Base-by-base conservation (phyloP, 2,329 filamentous ascomycete species). In the Claviceps pusilla region DNA sequence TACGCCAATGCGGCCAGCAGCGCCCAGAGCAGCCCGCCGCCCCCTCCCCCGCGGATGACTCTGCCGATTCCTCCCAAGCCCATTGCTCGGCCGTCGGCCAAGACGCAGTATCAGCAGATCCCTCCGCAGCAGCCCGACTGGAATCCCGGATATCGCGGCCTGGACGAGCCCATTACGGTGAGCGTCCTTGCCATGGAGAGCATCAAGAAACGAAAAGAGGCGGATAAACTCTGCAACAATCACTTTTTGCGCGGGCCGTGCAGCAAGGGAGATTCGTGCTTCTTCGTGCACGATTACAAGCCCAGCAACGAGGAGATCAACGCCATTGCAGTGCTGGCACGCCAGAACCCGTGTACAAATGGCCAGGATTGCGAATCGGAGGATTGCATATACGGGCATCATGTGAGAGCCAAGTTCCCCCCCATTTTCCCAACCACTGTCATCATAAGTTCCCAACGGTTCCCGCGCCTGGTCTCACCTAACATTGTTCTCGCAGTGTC, bases 381-480 rank as follows among this genome's bases (percentile, higher is more conserved):
- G 1, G 74, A 76, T 57, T 83, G 80, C 62, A 82, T 83, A 56
- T 83, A 83, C 59, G 80, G 80, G 3, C 80, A 83, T 62, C 75
- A 83, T 60, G 77, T 80, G 62, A 69, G 76, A 24, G 24, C 24
- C 24, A 24, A 24, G 3, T 71, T 71, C 29, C 5, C 28, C 33
- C 35, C 35, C 9, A 48, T 9, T 51, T 7, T 11, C 28, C 47
- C 35, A 3, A 10, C 10, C 35, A 37, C 16, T 28, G 43, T 14
- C 5, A n/a, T 33, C 9, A 29, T 47, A 33, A 33, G 11, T 37
- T 37, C 35, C 10, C 35, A 37, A 37, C 5, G 35, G 35, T 24
- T 24, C 24, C 24, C 24, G 24, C 24, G 24, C 24, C 24, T 24
- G 24, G 24, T 24, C 3, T 24, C 24, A 14, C 19, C n/a, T 12